These are phyloP conservation scores for Pseudogymnoascus pannorum DNA, from an alignment of 2,329 filamentous ascomycete species.

Conservation along the genomic window DNA sequence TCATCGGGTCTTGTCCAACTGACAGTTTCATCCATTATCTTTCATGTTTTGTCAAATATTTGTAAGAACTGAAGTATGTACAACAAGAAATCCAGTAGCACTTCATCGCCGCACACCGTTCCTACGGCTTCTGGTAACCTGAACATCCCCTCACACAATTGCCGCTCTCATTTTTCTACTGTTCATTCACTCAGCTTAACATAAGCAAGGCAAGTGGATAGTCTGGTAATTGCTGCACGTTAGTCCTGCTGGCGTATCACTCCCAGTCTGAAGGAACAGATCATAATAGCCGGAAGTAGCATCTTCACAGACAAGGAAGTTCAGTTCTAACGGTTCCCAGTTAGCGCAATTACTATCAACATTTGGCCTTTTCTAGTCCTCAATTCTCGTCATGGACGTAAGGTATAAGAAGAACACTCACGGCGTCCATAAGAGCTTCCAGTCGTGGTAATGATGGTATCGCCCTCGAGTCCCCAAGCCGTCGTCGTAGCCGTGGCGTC, in stretches of 20 bases:
- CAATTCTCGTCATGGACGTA: neutral
- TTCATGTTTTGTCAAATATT: neutral
- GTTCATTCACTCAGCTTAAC: neutral
- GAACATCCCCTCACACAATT: neutral
- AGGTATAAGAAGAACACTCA: conserved; percentile 16
- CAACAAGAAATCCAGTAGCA: neutral
- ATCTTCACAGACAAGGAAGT: conserved; percentile 43
- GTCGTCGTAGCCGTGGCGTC: conserved; percentile 35
- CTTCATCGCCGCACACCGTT: neutral
- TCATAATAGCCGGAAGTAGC: conserved; percentile 38
- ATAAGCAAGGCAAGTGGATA: conserved; percentile 37
- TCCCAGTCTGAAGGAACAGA: conserved; percentile 46
- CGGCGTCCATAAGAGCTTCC: conserved; percentile 38
- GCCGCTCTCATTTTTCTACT: neutral
- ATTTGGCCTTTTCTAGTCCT: neutral
- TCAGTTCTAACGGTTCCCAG: conserved; percentile 33
- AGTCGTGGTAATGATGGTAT: conserved; percentile 40
- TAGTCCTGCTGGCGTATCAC: conserved; percentile 39
- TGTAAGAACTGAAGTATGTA: conserved; percentile 5
- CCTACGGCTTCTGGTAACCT: neutral
- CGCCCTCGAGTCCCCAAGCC: conserved; percentile 43
- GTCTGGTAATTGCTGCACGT: conserved; percentile 49
- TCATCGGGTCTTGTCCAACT: too few relatives aligned
- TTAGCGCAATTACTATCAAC: too few relatives aligned
- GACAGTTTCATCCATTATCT: neutral